Evolutionary conservation across 2,329 filamentous ascomycete genomes (phyloP).

Genomic region (Xylariaceae sp.): DNA sequence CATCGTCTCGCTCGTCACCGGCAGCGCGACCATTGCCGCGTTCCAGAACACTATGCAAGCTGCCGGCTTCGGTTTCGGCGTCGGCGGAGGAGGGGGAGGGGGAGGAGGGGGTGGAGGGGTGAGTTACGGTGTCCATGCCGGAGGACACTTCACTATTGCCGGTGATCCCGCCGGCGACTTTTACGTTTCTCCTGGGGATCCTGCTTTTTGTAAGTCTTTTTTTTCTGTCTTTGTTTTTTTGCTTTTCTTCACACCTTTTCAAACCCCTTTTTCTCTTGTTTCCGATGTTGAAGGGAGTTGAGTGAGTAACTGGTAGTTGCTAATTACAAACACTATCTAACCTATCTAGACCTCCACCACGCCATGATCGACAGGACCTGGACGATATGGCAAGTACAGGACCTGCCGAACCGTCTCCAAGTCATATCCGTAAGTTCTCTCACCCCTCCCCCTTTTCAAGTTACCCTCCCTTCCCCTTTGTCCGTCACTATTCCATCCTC

Average conservation of each 20-base stretch:
- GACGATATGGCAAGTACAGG: slow-evolving; percentile 16
- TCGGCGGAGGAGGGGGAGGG: too few relatives aligned
- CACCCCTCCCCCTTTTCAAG: background rate
- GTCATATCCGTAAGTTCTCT: slow-evolving; percentile 17
- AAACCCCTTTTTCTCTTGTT: too few relatives aligned
- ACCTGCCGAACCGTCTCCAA: slow-evolving; percentile 14
- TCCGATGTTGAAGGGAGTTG: too few relatives aligned
- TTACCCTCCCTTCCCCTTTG: too few relatives aligned
- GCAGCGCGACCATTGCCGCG: slow-evolving; percentile 25
- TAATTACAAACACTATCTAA: background rate
- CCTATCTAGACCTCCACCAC: slow-evolving; percentile 12
- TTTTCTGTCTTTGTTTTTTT: background rate
- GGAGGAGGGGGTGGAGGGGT: too few relatives aligned
- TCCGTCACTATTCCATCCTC: too few relatives aligned
- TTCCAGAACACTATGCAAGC: slow-evolving; percentile 35
- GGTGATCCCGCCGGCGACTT: slow-evolving; percentile 34
- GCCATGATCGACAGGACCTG: slow-evolving; percentile 16
- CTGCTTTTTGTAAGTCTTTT: slow-evolving; percentile 16
- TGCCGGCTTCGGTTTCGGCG: slow-evolving; percentile 3
- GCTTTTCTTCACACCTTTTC: too few relatives aligned
- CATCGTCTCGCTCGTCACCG: slow-evolving; percentile 29
- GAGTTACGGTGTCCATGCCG: slow-evolving; percentile 36
- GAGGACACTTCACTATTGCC: slow-evolving; percentile 35
- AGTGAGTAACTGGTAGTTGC: background rate
- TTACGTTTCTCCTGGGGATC: slow-evolving; percentile 28